A percentile compares a stretch with the other conserved stretches of the same genome.
These are phyloP conservation scores for Metschnikowia corniflorae DNA, from an alignment of 805 yeast species.

Conservation along the genomic window DNA sequence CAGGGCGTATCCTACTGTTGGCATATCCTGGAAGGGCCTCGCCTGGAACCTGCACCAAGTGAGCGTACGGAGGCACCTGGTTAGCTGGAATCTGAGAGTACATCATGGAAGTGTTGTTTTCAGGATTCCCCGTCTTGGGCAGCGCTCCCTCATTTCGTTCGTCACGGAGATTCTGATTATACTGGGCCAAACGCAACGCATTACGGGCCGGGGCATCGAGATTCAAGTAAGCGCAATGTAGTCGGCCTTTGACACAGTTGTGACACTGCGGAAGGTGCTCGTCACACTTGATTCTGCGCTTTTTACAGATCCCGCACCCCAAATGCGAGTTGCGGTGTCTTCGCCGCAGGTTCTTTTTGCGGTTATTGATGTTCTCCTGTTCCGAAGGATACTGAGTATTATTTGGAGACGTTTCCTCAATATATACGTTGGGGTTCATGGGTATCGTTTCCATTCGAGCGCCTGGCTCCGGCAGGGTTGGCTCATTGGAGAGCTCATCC, in stretches of 20 bases:
- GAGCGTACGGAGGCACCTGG: conserved; percentile 3
- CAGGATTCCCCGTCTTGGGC: conserved; percentile 2
- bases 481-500: background rate
- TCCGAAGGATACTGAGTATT: background rate
- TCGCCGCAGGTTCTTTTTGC: conserved; percentile 47
- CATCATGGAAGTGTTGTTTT: background rate
- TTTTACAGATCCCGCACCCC: conserved; percentile 71
- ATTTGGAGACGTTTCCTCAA: background rate
- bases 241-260: conserved; percentile 49
- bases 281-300: conserved; percentile 62
- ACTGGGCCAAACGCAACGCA: conserved; percentile 49
- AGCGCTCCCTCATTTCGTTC: conserved; percentile 12
- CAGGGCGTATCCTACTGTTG: background rate
- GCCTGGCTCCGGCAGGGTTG: background rate
- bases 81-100: background rate
- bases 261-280: conserved; percentile 57
- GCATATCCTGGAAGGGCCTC: conserved; percentile 1
- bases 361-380: conserved; percentile 10
- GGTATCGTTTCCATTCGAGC: background rate
- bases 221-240: conserved; percentile 47
- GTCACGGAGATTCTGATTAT: conserved; percentile 33
- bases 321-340: conserved; percentile 66
- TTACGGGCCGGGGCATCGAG: conserved; percentile 48
- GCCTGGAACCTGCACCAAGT: background rate
- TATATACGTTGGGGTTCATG: background rate